Conservation (phyloP, 352 stramenopile genomes). For the Globisporangium yorkense region DNA sequence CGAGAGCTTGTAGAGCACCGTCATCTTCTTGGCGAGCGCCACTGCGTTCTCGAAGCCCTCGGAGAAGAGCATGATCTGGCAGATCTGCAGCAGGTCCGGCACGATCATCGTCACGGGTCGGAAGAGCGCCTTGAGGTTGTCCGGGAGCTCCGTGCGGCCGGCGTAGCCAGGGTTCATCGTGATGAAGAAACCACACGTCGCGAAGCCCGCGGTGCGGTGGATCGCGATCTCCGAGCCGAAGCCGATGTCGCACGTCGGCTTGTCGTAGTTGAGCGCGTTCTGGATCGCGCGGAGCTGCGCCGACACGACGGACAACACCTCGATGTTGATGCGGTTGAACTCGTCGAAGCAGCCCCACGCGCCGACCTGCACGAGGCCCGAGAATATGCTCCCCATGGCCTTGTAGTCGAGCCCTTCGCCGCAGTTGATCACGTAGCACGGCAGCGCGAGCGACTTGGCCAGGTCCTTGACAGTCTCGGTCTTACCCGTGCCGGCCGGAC, state of each 20-base stretch:
- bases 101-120: constrained; percentile 93
- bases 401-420: constrained; percentile 92
- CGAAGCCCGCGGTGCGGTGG: constrained; percentile 89
- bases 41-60: constrained; percentile 92
- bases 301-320: constrained; percentile 82
- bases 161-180: constrained; percentile 94
- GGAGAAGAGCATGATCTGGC: constrained; percentile 93
- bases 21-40: constrained; percentile 91
- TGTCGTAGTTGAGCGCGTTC: constrained; percentile 90
- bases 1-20: constrained; percentile 94
- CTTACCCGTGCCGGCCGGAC: constrained; percentile 89
- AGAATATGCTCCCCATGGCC: constrained; percentile 89
- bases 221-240: constrained; percentile 90
- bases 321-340: constrained; percentile 88
- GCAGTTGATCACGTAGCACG: constrained; percentile 91
- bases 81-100: constrained; percentile 89
- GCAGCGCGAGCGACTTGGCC: constrained; percentile 88
- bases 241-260: constrained; percentile 88
- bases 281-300: constrained; percentile 90
- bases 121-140: constrained; percentile 93
- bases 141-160: constrained; percentile 87
- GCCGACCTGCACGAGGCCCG: constrained; percentile 82
- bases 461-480: constrained; percentile 93
- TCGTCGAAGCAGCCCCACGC: constrained; percentile 87
- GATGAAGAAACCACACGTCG: constrained; percentile 93